These are phyloP conservation scores for Ettlia oleoabundans DNA, from an alignment of 139 green algal genomes.

Conservation along the genomic window DNA sequence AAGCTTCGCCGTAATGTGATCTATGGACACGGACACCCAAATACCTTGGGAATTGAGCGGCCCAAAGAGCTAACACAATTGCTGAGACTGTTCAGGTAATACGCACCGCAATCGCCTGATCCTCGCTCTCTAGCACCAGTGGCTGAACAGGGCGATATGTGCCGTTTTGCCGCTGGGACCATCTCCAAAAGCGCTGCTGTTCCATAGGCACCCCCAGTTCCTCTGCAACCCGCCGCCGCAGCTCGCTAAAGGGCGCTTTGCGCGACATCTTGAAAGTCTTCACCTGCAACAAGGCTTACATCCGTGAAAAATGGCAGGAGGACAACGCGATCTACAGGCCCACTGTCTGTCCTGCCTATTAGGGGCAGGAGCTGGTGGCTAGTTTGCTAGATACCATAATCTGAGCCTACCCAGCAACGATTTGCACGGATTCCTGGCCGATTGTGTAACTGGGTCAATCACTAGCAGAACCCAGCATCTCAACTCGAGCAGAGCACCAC, in stretches of 20 bases:
- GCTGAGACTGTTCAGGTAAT: not conserved
- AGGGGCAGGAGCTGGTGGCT: too few relatives aligned
- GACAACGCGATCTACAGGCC: too few relatives aligned
- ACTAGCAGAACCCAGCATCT: too few relatives aligned
- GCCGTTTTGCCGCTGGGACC: conserved; percentile 80
- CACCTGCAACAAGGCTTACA: not conserved
- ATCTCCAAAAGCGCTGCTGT: conserved; percentile 93
- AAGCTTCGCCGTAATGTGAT: too few relatives aligned
- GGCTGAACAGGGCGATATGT: conserved; percentile 70
- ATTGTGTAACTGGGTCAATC: too few relatives aligned
- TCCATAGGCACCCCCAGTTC: conserved; percentile 74
- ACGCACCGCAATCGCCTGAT: conserved; percentile 27
- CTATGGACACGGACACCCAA: too few relatives aligned
- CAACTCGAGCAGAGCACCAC: too few relatives aligned
- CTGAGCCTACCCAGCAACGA: too few relatives aligned
- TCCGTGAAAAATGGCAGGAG: not conserved
- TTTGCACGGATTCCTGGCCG: too few relatives aligned
- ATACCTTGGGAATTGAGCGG: too few relatives aligned
- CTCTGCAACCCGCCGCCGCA: conserved; percentile 74
- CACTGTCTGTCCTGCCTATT: too few relatives aligned
- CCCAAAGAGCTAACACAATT: not conserved
- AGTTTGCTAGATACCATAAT: too few relatives aligned
- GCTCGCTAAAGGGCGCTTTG: conserved; percentile 77
- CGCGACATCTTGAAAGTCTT: conserved; percentile 72
- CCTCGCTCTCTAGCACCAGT: conserved; percentile 65